phyloP scores from a whole-genome alignment of 345 rosid genomes.

The Aquilaria yunnanensis region DNA sequence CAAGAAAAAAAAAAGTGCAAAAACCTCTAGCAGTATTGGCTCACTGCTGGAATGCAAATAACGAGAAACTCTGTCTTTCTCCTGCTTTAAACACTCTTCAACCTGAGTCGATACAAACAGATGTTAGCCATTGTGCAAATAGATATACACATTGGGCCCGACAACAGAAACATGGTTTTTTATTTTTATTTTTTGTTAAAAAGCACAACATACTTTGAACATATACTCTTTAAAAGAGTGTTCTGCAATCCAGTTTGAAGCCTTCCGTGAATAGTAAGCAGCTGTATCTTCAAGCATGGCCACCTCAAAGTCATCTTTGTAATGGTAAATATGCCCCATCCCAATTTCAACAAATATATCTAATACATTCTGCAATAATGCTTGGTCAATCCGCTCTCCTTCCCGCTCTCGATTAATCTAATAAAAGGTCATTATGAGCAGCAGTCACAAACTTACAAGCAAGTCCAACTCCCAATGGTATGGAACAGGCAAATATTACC shows the following conservation, averaged over 20 bases:
- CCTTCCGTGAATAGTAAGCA: constrained; percentile 61
- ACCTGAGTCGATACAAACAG: constrained; percentile 23
- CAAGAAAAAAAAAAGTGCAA: constrained; percentile 5
- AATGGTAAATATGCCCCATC: constrained; percentile 45
- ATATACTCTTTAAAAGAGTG: constrained; percentile 62
- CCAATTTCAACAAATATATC: constrained; percentile 69
- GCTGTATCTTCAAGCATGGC: constrained; percentile 51
- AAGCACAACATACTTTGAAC: constrained; percentile 33
- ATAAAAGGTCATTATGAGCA: not conserved
- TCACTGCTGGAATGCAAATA: constrained; percentile 53
- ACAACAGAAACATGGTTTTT: not conserved
- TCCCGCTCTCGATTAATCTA: constrained; percentile 68
- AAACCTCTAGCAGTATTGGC: constrained; percentile 55
- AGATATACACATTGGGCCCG: not conserved
- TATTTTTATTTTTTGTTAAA: not conserved
- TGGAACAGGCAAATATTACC: constrained; percentile 26
- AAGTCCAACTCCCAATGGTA: not conserved
- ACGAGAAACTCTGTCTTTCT: constrained; percentile 56
- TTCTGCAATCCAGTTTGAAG: constrained; percentile 61
- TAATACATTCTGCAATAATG: constrained; percentile 59
- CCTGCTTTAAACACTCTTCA: constrained; percentile 62
- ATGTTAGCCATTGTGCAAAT: constrained; percentile 10
- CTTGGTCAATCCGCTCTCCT: constrained; percentile 63
- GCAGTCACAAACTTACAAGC: not conserved
- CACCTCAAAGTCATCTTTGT: constrained; percentile 50